Percentiles rank a stretch among this genome's conserved stretches.
phyloP scores from a whole-genome alignment of 495 filamentous ascomycete genomes.

The Penicillium robsamsonii region DNA sequence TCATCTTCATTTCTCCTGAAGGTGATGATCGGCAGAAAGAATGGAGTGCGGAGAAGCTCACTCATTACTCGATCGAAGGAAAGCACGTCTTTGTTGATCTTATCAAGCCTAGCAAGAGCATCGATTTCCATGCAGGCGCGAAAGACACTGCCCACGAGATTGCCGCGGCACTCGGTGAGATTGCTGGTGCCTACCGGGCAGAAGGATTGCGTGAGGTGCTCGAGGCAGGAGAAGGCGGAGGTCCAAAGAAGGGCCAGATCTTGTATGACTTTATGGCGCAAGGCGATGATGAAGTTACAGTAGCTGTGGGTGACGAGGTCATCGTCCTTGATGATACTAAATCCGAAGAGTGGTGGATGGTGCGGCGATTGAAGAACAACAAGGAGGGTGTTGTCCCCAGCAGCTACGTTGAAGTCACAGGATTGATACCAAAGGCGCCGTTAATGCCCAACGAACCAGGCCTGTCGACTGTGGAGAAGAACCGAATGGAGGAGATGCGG shows the following conservation, averaged over 20 bases:
- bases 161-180: conserved; percentile 79
- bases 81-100: conserved; percentile 98
- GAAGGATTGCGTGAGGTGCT: conserved; percentile 86
- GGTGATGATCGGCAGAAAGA: conserved; percentile 83
- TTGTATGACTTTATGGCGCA: conserved; percentile 96
- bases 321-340: conserved; percentile 83
- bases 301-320: conserved; percentile 86
- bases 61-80: conserved; percentile 92
- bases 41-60: conserved; percentile 91
- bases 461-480: conserved; percentile 73
- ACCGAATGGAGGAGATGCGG: conserved; percentile 77
- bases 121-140: conserved; percentile 95
- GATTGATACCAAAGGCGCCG: conserved; percentile 49
- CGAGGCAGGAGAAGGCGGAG: conserved; percentile 65
- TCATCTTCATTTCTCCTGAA: conserved; percentile 89
- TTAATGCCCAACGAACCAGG: conserved; percentile 61
- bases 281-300: conserved; percentile 94
- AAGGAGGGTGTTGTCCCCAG: conserved; percentile 98
- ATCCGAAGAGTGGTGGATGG: conserved; percentile 98
- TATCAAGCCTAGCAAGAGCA: conserved; percentile 82
- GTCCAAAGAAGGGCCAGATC: conserved; percentile 77
- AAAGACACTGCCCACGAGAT: conserved; percentile 97
- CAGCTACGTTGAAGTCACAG: conserved; percentile 88
- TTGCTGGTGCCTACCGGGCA: conserved; percentile 78
- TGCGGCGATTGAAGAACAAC: conserved; percentile 82